phyloP scores from a whole-genome alignment of 192 early-diverging fungal species.

The Backusella macrospora region DNA sequence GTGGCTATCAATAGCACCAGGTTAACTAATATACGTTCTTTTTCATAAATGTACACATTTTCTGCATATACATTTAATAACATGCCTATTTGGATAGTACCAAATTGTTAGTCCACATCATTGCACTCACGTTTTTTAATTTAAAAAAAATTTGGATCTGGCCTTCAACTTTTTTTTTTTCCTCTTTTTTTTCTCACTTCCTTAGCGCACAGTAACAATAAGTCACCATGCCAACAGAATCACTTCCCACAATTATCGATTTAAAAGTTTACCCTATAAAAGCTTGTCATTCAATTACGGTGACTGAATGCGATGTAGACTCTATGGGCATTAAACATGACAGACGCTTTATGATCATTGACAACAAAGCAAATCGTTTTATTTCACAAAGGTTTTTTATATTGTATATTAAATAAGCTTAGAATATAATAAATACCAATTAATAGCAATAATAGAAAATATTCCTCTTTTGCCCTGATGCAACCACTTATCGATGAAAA shows the following conservation, averaged over 20 bases:
- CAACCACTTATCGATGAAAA: slow-evolving; percentile 22
- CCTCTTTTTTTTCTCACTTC: too few species aligned
- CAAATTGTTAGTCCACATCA: too few species aligned
- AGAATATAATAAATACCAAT: not conserved
- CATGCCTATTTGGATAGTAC: too few species aligned
- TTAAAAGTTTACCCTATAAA: slow-evolving; percentile 62
- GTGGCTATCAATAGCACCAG: too few species aligned
- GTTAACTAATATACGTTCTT: too few species aligned
- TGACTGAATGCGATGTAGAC: slow-evolving; percentile 32
- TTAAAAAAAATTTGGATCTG: not conserved
- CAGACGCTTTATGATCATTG: slow-evolving; percentile 48
- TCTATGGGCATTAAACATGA: slow-evolving; percentile 40
- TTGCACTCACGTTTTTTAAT: too few species aligned
- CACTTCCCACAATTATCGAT: slow-evolving; percentile 20
- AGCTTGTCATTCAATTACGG: slow-evolving; percentile 52
- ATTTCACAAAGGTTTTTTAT: slow-evolving; percentile 41
- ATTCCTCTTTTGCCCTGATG: slow-evolving; percentile 30
- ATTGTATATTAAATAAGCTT: not conserved
- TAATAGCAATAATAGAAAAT: slow-evolving; percentile 18
- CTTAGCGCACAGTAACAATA: too few species aligned
- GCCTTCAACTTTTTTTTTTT: not conserved
- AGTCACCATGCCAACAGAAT: not conserved
- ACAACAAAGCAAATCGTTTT: slow-evolving; percentile 37
- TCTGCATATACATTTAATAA: too few species aligned
- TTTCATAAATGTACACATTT: too few species aligned